Evolutionary conservation across 78 protist genomes (phyloP).

Genomic region (Guillardia theta): DNA sequence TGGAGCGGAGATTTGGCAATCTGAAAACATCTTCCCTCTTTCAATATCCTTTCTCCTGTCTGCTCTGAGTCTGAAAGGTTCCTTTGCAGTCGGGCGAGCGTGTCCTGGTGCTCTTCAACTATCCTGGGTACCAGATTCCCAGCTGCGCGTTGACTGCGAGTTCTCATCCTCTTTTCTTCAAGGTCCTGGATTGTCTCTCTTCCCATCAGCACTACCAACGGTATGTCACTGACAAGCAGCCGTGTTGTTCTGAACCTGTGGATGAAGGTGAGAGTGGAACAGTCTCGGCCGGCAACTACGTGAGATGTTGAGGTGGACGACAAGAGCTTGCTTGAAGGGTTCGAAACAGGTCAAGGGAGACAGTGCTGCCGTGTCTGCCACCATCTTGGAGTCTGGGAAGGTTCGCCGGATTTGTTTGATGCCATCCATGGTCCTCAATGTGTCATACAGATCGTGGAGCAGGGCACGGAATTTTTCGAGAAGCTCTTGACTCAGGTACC

Average conservation of each 20-base stretch:
- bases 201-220: not conserved
- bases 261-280: not conserved
- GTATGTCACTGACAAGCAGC: no score
- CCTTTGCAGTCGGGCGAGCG: not conserved
- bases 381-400: no score
- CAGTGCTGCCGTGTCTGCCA: not conserved
- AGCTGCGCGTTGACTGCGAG: no score
- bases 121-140: not conserved
- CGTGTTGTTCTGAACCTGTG: no score
- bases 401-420: no score
- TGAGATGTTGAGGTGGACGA: no score
- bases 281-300: not conserved
- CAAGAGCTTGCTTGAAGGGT: no score
- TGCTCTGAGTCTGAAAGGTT: no score
- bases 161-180: not conserved
- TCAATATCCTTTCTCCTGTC: no score
- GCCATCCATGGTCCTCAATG: no score
- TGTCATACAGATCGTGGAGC: not conserved
- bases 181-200: not conserved
- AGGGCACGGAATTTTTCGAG: not conserved
- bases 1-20: no score
- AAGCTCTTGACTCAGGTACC: not conserved
- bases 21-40: no score
- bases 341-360: not conserved
- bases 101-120: not conserved